Evolutionary conservation across 768 basidiomycete species (phyloP).

Genomic region (Russula griseocarnosa): DNA sequence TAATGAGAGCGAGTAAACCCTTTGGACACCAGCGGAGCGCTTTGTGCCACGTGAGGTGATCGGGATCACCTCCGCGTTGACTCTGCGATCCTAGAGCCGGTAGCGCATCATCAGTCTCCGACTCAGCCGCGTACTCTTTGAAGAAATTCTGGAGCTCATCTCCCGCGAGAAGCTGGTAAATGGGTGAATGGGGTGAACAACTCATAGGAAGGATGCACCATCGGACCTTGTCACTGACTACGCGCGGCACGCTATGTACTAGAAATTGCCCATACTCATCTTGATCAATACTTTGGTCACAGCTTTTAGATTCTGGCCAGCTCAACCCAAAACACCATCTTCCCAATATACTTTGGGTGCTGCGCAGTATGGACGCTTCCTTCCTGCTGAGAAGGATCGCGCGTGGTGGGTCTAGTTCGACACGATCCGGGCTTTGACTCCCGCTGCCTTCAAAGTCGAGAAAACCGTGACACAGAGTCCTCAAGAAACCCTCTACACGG

Average conservation of each 20-base stretch:
- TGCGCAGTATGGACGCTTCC: constrained; percentile 52
- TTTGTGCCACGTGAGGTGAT: constrained; percentile 51
- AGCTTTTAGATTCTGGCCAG: constrained; percentile 32
- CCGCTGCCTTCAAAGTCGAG: constrained; percentile 36
- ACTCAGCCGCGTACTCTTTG: constrained; percentile 62
- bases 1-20: constrained; percentile 75
- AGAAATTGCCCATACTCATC: constrained; percentile 60
- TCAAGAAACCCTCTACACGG: constrained; percentile 80
- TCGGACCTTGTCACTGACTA: constrained; percentile 65
- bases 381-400: constrained; percentile 62
- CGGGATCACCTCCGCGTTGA: background rate
- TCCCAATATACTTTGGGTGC: constrained; percentile 47
- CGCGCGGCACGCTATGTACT: constrained; percentile 59
- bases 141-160: constrained; percentile 73
- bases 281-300: constrained; percentile 28
- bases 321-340: constrained; percentile 68
- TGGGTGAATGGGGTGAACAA: constrained; percentile 16
- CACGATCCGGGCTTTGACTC: constrained; percentile 37
- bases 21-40: constrained; percentile 80
- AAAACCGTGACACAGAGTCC: constrained; percentile 68
- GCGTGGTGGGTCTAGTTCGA: constrained; percentile 49
- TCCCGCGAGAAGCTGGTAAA: constrained; percentile 53
- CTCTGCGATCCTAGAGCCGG: constrained; percentile 22
- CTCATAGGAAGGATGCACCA: background rate
- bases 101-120: constrained; percentile 46